Evolutionary conservation across 2,329 filamentous ascomycete genomes (phyloP).

Genomic region (Cytospora piceicola): DNA sequence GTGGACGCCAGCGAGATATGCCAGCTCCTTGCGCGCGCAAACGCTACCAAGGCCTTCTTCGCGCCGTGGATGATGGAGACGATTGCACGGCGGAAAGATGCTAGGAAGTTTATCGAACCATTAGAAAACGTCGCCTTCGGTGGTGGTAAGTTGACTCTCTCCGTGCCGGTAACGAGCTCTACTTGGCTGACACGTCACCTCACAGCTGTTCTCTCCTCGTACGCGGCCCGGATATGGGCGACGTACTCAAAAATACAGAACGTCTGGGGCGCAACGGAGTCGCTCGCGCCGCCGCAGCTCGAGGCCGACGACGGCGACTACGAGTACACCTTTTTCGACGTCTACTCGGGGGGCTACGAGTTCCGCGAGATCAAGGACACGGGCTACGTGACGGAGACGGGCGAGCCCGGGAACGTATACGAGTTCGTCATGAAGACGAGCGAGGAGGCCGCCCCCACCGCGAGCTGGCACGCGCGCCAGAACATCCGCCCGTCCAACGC

Average conservation of each 20-base stretch:
- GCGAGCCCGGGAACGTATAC: constrained; percentile 26
- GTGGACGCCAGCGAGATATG: constrained; percentile 28
- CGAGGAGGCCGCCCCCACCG: constrained; percentile 26
- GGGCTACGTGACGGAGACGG: constrained; percentile 28
- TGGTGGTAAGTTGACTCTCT: constrained; percentile 31
- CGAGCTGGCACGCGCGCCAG: constrained; percentile 30
- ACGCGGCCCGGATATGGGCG: constrained; percentile 29
- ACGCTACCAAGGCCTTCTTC: constrained; percentile 28
- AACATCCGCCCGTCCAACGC: constrained; percentile 20
- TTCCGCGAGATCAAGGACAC: constrained; percentile 30
- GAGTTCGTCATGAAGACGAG: constrained; percentile 32
- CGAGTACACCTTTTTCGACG: constrained; percentile 33
- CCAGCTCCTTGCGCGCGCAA: constrained; percentile 28
- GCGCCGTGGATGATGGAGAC: constrained; percentile 34
- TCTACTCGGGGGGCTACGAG: constrained; percentile 29
- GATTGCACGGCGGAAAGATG: constrained; percentile 31
- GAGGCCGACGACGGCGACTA: constrained; percentile 30
- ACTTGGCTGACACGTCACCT: constrained; percentile 6
- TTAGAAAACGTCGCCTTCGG: constrained; percentile 31
- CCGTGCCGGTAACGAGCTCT: neutral
- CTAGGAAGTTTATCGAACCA: constrained; percentile 30
- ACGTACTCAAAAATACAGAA: constrained; percentile 31
- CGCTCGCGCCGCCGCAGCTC: constrained; percentile 28
- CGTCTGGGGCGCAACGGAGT: constrained; percentile 32
- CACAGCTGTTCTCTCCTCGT: constrained; percentile 30